These are phyloP conservation scores for Apiospora saccharicola DNA, from an alignment of 2,329 filamentous ascomycete species.

Conservation along the genomic window DNA sequence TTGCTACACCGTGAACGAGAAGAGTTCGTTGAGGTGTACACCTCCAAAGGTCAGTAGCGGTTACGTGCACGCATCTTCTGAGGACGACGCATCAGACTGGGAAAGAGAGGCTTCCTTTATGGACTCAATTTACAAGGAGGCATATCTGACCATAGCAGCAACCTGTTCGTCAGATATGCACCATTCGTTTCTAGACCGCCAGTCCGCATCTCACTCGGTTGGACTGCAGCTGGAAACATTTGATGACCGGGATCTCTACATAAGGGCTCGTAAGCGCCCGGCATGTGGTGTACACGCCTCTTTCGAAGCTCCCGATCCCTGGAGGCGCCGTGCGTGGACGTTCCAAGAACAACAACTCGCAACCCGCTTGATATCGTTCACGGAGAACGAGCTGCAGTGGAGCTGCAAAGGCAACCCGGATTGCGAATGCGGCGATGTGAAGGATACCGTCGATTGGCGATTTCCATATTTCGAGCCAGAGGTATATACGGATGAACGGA, in stretches of 20 bases:
- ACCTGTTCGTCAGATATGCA: background rate
- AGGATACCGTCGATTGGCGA: background rate
- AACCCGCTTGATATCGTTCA: background rate
- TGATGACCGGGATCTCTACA: background rate
- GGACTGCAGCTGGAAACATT: background rate
- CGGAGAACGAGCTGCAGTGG: background rate
- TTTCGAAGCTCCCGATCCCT: background rate
- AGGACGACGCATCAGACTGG: background rate
- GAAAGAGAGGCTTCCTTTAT: background rate
- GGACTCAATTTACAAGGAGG: background rate
- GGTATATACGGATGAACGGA: background rate
- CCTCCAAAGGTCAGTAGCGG: background rate
- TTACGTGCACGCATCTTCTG: too few relatives aligned
- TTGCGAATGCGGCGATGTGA: background rate
- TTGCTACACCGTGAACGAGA: background rate
- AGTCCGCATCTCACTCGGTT: background rate
- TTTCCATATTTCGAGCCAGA: background rate
- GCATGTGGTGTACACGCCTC: background rate
- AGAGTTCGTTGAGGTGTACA: background rate
- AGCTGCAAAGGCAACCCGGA: background rate
- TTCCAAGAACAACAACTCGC: background rate
- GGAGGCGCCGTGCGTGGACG: background rate
- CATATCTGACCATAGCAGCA: background rate
- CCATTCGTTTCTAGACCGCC: background rate
- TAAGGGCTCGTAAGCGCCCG: background rate